Percentiles rank a stretch among this genome's conserved stretches.
Evolutionary conservation across 495 filamentous ascomycete species (phyloP).

Genomic region (Aspergillus affinis): DNA sequence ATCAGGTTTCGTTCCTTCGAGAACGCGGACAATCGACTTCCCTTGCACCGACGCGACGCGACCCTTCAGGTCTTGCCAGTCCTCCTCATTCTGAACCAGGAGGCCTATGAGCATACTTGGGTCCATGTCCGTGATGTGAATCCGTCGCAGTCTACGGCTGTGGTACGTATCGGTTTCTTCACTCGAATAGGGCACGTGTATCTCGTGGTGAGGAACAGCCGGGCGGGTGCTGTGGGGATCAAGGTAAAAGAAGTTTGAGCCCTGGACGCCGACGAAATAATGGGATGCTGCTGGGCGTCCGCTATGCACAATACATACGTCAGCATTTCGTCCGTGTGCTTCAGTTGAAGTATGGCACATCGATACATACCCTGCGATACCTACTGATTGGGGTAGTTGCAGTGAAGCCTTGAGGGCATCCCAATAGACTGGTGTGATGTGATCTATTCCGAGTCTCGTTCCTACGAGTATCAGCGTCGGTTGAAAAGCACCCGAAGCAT

Average conservation of each 20-base stretch:
- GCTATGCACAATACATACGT: constrained; percentile 39
- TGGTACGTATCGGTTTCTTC: constrained; percentile 85
- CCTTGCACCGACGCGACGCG: constrained; percentile 67
- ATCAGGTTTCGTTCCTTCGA: constrained; percentile 61
- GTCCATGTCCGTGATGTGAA: constrained; percentile 92
- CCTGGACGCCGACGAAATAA: constrained; percentile 97
- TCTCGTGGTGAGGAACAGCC: constrained; percentile 56
- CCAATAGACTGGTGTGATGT: constrained; percentile 90
- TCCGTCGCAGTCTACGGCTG: constrained; percentile 75
- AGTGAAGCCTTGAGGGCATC: constrained; percentile 79
- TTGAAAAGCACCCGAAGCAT: constrained; percentile 61
- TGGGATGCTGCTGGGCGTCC: constrained; percentile 93
- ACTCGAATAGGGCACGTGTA: constrained; percentile 54
- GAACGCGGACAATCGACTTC: constrained; percentile 80
- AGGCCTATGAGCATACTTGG: constrained; percentile 99
- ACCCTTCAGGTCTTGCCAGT: constrained; percentile 80
- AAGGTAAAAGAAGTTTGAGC: constrained; percentile 85
- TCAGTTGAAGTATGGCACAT: not conserved
- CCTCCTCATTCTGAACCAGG: constrained; percentile 74
- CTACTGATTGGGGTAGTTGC: constrained; percentile 84
- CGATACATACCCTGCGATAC: constrained; percentile 81
- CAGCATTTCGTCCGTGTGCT: not conserved
- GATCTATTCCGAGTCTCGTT: constrained; percentile 86
- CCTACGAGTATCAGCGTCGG: constrained; percentile 89
- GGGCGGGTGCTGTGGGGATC: constrained; percentile 85